Evolutionary conservation across 2,329 filamentous ascomycete genomes (phyloP).

Genomic region (Coniochaeta pulveracea): DNA sequence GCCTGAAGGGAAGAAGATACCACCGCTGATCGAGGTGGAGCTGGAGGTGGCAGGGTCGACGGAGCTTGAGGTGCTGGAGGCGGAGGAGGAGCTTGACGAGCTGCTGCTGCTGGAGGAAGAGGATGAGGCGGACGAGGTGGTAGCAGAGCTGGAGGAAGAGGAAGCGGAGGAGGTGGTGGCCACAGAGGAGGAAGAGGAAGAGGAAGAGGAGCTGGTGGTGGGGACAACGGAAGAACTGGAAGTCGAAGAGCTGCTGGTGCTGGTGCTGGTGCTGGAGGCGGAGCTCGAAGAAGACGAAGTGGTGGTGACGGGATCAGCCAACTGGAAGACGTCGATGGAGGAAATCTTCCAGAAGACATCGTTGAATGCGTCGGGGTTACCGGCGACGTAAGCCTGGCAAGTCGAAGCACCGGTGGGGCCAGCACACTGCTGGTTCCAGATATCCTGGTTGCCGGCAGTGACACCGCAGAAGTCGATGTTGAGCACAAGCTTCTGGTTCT

Average conservation of each 20-base stretch:
- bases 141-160: constrained; percentile 3
- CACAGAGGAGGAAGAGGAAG: constrained; percentile 4
- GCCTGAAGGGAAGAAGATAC: constrained; percentile 1
- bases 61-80: constrained; percentile 3
- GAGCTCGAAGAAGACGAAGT: constrained; percentile 7
- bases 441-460: constrained; percentile 38
- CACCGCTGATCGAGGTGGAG: constrained; percentile 1
- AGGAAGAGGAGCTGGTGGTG: constrained; percentile 4
- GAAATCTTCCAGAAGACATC: constrained; percentile 34
- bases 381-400: constrained; percentile 25
- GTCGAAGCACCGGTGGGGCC: constrained; percentile 14
- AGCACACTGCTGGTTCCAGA: constrained; percentile 13
- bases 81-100: background rate
- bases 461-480: constrained; percentile 67
- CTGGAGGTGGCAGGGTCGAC: constrained; percentile 1
- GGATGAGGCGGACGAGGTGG: constrained; percentile 4
- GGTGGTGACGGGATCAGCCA: background rate
- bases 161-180: constrained; percentile 5
- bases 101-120: constrained; percentile 2
- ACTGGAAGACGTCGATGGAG: constrained; percentile 19
- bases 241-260: constrained; percentile 6
- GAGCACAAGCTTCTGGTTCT: constrained; percentile 59
- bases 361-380: constrained; percentile 22
- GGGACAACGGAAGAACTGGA: constrained; percentile 5
- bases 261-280: constrained; percentile 6